Evolutionary conservation across 306 rosid species (phyloP).

Genomic region (Macrotyloma uniflorum): DNA sequence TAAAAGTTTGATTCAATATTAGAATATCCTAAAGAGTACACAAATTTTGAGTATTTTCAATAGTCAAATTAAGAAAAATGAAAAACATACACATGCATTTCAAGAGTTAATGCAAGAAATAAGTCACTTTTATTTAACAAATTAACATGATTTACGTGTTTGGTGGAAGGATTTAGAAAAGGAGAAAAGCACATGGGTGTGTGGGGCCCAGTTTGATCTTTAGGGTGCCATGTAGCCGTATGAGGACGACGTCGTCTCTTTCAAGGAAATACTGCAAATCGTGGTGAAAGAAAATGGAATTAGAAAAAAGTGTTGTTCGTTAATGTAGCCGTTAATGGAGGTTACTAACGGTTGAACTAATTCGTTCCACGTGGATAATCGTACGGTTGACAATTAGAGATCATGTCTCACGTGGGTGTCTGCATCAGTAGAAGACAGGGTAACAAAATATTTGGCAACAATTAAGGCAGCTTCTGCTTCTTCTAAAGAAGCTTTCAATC

Average conservation of each 20-base stretch:
- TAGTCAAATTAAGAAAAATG: no score
- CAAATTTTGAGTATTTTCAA: no score
- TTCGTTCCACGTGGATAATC: neutral
- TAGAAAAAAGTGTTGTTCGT: constrained; percentile 6
- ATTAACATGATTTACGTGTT: neutral
- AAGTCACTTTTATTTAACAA: neutral
- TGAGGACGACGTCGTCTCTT: constrained; percentile 42
- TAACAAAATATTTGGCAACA: constrained; percentile 33
- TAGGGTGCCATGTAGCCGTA: neutral
- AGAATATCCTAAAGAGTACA: no score
- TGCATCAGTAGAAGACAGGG: constrained; percentile 13
- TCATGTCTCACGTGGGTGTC: constrained; percentile 27
- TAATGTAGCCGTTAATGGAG: constrained; percentile 53
- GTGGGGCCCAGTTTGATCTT: constrained; percentile 33
- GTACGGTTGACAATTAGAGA: neutral
- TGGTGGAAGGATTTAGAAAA: neutral
- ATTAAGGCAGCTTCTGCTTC: neutral
- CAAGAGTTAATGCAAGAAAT: neutral
- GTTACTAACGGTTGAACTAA: constrained; percentile 44
- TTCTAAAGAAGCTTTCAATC: neutral
- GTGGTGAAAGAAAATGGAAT: constrained; percentile 9
- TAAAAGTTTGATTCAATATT: neutral
- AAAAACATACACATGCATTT: neutral
- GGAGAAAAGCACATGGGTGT: constrained; percentile 36
- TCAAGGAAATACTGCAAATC: constrained; percentile 43